Base-by-base conservation (phyloP, 345 rosid genomes). In the Citrus glauca region DNA sequence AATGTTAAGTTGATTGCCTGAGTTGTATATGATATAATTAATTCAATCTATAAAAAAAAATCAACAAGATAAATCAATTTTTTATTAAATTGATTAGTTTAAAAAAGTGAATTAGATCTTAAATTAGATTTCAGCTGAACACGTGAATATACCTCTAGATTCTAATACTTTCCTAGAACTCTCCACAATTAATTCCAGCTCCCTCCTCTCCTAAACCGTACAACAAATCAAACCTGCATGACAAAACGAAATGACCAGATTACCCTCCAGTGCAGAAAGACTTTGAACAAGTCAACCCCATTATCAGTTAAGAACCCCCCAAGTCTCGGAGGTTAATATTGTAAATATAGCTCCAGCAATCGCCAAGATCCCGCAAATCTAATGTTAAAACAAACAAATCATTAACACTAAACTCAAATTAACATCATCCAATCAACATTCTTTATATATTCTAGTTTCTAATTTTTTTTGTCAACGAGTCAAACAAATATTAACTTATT, bases 401-500 rank as follows among this genome's bases (percentile, higher is more conserved):
- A n/a, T n/a, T n/a, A n/a, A n/a, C 55, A 45, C 27, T 20, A 20
- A 64, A 78, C 68, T 62, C 9, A 28, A 73, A 66, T 75, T n/a
- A 79, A 73, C 66, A 32, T 28, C 20, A 63, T 6, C 55, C 25
- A 3, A 50, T 59, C 62, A 69, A n/a, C 82, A 48, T 71, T 65
- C 77, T 40, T 17, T 27, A 5, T 62, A 62, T 17, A 24, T 45
- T 45, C 50, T 13, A 45, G 50, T 45, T 45, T 45, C 50, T 45
- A 45, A 45, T 45, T 13, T 20, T 4, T n/a, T 66, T 22, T 13
- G 73, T 76, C 79, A 25, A 76, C 69, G n/a, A 48, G 61, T 75
- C 71, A 63, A 75, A 59, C 22, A 59, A 59, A 59, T 59, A 59
- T 59, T 59, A 59, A 59, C 24, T 59, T 7, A 9, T 13, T 45